Evolutionary conservation across 2,329 filamentous ascomycete species (phyloP).

Genomic region (Ophiostoma sp.): DNA sequence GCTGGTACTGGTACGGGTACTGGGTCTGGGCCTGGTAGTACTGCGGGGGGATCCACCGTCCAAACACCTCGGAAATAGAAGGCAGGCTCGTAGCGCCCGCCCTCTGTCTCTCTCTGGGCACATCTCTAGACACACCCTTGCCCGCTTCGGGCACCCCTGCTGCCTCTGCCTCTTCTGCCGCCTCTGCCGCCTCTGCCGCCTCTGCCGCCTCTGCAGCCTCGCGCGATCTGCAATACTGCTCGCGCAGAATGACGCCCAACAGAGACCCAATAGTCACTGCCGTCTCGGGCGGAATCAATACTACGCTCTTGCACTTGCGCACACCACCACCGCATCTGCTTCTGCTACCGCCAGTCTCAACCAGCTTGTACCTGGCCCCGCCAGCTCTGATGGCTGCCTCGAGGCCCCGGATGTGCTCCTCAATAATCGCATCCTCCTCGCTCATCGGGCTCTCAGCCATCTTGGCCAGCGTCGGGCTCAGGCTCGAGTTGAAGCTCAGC

Average conservation of each 20-base stretch:
- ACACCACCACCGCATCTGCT: neutral
- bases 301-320: neutral
- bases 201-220: neutral
- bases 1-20: neutral
- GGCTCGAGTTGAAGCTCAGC: neutral
- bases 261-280: neutral
- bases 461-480: constrained; percentile 1
- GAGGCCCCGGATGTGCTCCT: constrained; percentile 6
- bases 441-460: neutral
- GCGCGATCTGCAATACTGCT: constrained; percentile 4
- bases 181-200: neutral
- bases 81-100: neutral
- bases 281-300: constrained; percentile 6
- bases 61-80: constrained; percentile 13
- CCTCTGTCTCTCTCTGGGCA: neutral
- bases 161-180: neutral
- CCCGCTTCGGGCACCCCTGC: neutral
- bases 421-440: neutral
- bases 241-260: constrained; percentile 5
- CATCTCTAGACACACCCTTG: neutral
- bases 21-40: neutral
- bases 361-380: neutral
- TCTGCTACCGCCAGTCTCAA: neutral
- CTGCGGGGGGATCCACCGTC: neutral
- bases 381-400: neutral